Evolutionary conservation across 768 basidiomycete species (phyloP), one percentile per base, ranked within the genome.

Genomic region (Suillus plorans): DNA sequence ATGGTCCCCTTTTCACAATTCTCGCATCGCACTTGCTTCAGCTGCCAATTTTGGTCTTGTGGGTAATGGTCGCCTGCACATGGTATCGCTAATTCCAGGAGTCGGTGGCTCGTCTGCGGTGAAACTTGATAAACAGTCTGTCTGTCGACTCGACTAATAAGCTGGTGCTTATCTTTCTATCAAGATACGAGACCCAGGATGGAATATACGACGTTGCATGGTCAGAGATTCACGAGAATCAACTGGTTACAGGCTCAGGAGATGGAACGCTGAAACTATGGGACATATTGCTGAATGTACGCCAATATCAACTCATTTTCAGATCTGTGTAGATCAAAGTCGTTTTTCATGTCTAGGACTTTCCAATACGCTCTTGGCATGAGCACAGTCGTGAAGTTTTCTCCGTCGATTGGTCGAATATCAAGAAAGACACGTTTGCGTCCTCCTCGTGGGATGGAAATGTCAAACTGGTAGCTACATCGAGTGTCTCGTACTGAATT

Each of bases 161-260:
- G 28, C 13, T 42, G 49, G 60, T 25, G 34, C 68, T 74, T 7
- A 73, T 41, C 13, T 12, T n/a, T 37, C 18, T 53, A 49, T 44
- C 67, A 72, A 95, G 93, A 66, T 97, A 89, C 70, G 94, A 95
- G 73, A 89, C 94, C 0, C 93, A 95, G 75, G 95, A 97, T 71
- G 92, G 90, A 0, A 77, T 96, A 9, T 96, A 90, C 74, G 95
- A 96, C 71, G 80, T 95, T 57, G 94, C 96, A 1, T 99, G 96
- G 96, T 95, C 93, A 42, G 97, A 99, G 78, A 77, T 88, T 39
- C 94, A 97, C 76, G 95, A 97, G 79, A 95, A 97, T 72, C 97
- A 99, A 73, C 78, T 99, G 44, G 89, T 92, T 2, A 88, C 94
- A 1, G 91, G 87, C 1, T 95, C 93, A 10, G 97, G 94, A 55